Evolutionary conservation across 441 rosid genomes (phyloP), one percentile per base, ranked within the genome.

Genomic region (Aquilaria agallochum): DNA sequence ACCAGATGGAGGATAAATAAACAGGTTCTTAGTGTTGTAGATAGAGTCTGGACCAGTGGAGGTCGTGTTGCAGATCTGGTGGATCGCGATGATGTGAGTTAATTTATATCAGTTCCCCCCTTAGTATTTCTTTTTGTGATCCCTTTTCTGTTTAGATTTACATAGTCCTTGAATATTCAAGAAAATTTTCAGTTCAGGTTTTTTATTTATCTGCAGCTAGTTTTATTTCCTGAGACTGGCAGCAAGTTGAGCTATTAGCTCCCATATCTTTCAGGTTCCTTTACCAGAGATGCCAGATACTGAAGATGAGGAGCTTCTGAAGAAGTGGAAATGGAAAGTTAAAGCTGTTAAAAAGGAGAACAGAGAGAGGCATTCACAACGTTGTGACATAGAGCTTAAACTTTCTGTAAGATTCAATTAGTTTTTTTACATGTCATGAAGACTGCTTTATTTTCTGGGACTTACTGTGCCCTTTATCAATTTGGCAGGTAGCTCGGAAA

Each of bases 1-100:
- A 88, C 97, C 57, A 95, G 80, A 78, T 95, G 99, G 99, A 90
- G 92, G 76, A 70, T 95, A 68, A 95, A 90, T 74, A 88, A 85
- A 74, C 83, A 87, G 76, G 82, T 90, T 40, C 91, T 95, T 72
- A 79, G 64, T 53, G 72, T 87, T 64, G 80, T 92, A 12, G 97
- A 92, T 59, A 88, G 96, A 77, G 83, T 92, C 64, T 95, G 99
- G 99, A 82, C 71, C 70, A 89, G 80, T 75, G 98, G 99, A 55
- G 98, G 99, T 48, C 58, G 75, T 60, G 67, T 80, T 68, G 98
- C 89, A 48, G 87, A 81, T 76, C 73, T 95, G 79, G 95, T 92
- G 70, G 98, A 95, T 70, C 85, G 92, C 58, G 79, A 76, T 63
- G 98, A 95, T 81, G 99, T 90, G 75, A 80, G 96, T 87, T 62